Percentiles rank a stretch among this genome's conserved stretches.
Conservation (phyloP, 169 alveolate species). For the Miamiensis avidus region DNA sequence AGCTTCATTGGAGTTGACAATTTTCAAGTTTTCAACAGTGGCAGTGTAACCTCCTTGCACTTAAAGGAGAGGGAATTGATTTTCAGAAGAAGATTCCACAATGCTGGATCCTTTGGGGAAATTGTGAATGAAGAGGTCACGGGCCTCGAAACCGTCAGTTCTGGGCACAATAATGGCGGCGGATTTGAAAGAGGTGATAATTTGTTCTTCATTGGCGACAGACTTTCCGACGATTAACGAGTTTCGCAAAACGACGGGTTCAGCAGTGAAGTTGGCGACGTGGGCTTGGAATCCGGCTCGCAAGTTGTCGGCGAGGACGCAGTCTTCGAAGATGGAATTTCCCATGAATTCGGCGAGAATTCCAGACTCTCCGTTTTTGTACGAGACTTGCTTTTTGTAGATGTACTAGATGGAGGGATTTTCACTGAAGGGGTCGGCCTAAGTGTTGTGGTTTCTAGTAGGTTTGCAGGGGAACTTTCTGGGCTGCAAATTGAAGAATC, state of each 20-base stretch:
- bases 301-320: constrained; percentile 53
- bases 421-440: constrained; percentile 21
- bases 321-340: constrained; percentile 44
- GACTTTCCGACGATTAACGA: constrained; percentile 53
- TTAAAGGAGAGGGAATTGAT: not conserved
- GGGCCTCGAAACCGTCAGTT: constrained; percentile 59
- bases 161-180: constrained; percentile 66
- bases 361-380: constrained; percentile 61
- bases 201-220: constrained; percentile 24
- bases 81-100: constrained; percentile 54
- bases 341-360: constrained; percentile 69
- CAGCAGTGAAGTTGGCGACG: constrained; percentile 28
- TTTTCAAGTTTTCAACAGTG: not conserved
- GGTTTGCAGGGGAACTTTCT: constrained; percentile 39
- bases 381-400: constrained; percentile 50
- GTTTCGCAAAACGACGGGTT: constrained; percentile 25
- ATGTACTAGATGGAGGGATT: constrained; percentile 56
- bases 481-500: constrained; percentile 62
- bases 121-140: constrained; percentile 39
- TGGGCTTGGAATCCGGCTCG: constrained; percentile 63
- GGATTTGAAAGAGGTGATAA: constrained; percentile 5
- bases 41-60: not conserved
- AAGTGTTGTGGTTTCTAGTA: constrained; percentile 7
- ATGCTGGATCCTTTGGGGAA: constrained; percentile 36
- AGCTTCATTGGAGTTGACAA: not conserved